phyloP scores from a whole-genome alignment of 768 basidiomycete species.

The Rhodotorula kratochvilovae region DNA sequence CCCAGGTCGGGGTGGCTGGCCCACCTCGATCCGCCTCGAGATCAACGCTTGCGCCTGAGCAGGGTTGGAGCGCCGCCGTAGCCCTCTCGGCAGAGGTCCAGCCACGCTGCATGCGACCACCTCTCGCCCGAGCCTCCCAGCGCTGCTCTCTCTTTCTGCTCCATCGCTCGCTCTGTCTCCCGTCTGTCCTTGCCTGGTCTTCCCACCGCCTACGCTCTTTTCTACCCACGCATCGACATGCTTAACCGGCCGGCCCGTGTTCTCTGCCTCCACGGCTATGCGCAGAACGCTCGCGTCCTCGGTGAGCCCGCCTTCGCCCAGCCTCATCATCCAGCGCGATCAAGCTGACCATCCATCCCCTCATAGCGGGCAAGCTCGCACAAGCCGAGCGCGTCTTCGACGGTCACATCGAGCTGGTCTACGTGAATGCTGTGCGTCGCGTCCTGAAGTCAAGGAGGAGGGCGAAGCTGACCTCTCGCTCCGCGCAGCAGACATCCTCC shows the following conservation, averaged over 20 bases:
- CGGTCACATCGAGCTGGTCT: not conserved
- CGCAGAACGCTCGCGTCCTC: not conserved
- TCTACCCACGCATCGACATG: not conserved
- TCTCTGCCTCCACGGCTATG: not conserved
- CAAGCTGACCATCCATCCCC: not conserved
- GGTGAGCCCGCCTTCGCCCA: not conserved
- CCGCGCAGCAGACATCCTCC: not conserved
- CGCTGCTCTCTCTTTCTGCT: not conserved
- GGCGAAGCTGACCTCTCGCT: not conserved
- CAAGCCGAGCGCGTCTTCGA: not conserved
- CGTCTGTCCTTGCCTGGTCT: not conserved
- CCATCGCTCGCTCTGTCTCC: not conserved
- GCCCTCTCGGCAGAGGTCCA: not conserved
- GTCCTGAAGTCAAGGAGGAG: too few species aligned
- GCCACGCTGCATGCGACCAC: not conserved
- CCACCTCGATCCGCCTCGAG: not conserved
- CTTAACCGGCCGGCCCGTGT: not conserved
- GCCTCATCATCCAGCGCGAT: not conserved
- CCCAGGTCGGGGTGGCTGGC: not conserved
- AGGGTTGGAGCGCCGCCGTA: not conserved
- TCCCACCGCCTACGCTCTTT: not conserved
- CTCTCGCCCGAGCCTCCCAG: not conserved
- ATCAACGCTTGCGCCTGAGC: not conserved
- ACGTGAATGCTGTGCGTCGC: conserved; percentile 1
- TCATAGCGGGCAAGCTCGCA: not conserved